Evolutionary conservation across 225 moss, liverwort and hornwort genomes (phyloP), one percentile per base, ranked within the genome.

Genomic region (Ulota crispa): DNA sequence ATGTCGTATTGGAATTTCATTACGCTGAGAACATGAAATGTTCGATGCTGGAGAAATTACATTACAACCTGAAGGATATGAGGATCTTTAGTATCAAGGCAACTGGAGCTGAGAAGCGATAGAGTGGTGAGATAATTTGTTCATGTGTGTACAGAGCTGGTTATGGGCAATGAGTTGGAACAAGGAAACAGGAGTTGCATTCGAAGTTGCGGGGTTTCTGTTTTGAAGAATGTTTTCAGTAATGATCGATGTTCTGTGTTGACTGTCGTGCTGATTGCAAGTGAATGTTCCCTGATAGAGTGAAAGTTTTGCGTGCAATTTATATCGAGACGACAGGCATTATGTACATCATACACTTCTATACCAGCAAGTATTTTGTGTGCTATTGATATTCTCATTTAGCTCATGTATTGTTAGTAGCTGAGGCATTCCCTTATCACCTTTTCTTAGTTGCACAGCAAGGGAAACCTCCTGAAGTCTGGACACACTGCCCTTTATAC

Each of bases 141-240:
- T 72, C 18, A 32, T 10, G 4, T 66, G 65, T 64, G 81, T 74
- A 74, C 55, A 56, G 31, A 65, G 73, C 65, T 81, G 30, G 16
- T 56, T 52, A 36, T 34, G 34, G 2, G 50, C 21, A 72, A 63
- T 71, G 45, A 50, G 34, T 34, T 19, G 72, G 42, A 68, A 53
- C 50, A 21, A 31, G 10, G 31, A 6, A 54, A 34, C 41, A 41
- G 41, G 21, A 53, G 72, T 64, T 37, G 27, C 72, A 63, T 73
- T 65, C 42, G 41, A 31, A 42, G 16, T 23, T 74, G 73, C 30
- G 21, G 39, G 13, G 39, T 54, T n/a, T 55, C 11, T 39, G 12
- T 66, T n/a, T 55, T 43, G 16, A 16, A 41, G 28, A 23, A 62
- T 2, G 19, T 1, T 26, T 26, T n/a, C 61, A 63, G 37, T 21